These are phyloP conservation scores for Panicum hallii DNA, from an alignment of 202 grass and related monocot genomes.

Conservation along the genomic window DNA sequence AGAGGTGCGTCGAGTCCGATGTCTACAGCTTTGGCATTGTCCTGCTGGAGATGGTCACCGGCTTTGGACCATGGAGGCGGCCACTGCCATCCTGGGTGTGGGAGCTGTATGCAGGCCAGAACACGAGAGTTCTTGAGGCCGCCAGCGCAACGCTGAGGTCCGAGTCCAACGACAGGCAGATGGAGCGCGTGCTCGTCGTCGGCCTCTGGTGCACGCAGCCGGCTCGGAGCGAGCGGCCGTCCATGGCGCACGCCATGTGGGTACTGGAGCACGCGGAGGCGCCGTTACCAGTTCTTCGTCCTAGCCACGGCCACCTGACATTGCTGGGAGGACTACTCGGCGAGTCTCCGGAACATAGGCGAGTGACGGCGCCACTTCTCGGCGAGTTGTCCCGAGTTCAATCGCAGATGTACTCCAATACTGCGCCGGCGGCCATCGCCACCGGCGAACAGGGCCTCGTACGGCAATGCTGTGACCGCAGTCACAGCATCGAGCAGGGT, in stretches of 20 bases:
- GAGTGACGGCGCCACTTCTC: neutral
- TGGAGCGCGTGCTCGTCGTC: neutral
- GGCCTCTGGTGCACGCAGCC: neutral
- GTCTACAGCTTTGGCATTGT: too few relatives aligned
- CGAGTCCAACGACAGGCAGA: neutral
- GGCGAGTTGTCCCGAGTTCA: neutral
- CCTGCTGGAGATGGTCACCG: too few relatives aligned
- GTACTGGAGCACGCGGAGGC: neutral
- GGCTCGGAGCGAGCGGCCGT: neutral
- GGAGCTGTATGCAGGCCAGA: too few relatives aligned
- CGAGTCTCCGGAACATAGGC: neutral
- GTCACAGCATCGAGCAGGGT: neutral
- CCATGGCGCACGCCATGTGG: neutral
- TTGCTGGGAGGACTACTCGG: too few relatives aligned
- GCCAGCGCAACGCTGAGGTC: too few relatives aligned
- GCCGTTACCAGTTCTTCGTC: neutral
- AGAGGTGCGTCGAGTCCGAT: neutral
- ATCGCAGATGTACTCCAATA: neutral
- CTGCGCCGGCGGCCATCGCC: neutral
- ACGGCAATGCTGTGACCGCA: neutral
- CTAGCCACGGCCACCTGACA: neutral
- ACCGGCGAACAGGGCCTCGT: neutral
- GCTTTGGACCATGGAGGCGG: too few relatives aligned
- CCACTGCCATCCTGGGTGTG: too few relatives aligned
- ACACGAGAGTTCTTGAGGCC: too few relatives aligned